Base-by-base conservation (phyloP, 257 asterid genomes). In the Nicotiana tomentosiformis region DNA sequence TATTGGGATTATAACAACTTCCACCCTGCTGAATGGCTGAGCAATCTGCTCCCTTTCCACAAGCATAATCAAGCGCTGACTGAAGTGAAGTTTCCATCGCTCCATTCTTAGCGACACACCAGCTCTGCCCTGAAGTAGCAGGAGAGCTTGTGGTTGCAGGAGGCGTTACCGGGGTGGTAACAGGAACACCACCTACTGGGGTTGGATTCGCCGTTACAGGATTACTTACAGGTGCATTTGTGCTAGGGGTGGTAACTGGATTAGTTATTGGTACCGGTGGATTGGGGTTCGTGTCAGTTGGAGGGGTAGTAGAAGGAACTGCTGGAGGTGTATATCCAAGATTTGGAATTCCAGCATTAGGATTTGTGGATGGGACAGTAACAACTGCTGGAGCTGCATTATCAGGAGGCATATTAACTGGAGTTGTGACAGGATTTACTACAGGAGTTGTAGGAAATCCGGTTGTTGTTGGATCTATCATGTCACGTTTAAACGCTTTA, bases 41-140 rank as follows among this genome's bases (percentile, higher is more conserved):
- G 58, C 99, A 96, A 85, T 96, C 99, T 16, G 94, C 98, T 62
- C 97, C 98, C 1, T 86, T 83, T 83, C 99, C 99, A 84, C 99
- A 96, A 0, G 99, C 98, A 77, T 96, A 96, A 82, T 96, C 98
- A 18, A 96, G 91, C 1, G 96, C 98, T 0, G 91, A 58, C 78
- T 96, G 98, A 66, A 94, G 82, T 39, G 90, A 77, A 33, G 77
- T 81, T 60, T 92, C 93, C 18, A 85, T 77, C 30, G 68, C 68
- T 16, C 99, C 99, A 60, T 90, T 82, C 86, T 84, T 94, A 0
- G 97, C 99, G 62, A 96, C 92, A 55, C 99, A 96, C 98, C 98
- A 96, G 87, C 92, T 87, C 93, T 93, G 97, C 74, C 98, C 97
- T 3, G 91, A 60, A 32, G 67, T 68, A 0, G 88, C 88, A 0